Evolutionary conservation across 2,329 filamentous ascomycete species (phyloP), one percentile per base, ranked within the genome.

Genomic region (Mycosphaerella arachidis): DNA sequence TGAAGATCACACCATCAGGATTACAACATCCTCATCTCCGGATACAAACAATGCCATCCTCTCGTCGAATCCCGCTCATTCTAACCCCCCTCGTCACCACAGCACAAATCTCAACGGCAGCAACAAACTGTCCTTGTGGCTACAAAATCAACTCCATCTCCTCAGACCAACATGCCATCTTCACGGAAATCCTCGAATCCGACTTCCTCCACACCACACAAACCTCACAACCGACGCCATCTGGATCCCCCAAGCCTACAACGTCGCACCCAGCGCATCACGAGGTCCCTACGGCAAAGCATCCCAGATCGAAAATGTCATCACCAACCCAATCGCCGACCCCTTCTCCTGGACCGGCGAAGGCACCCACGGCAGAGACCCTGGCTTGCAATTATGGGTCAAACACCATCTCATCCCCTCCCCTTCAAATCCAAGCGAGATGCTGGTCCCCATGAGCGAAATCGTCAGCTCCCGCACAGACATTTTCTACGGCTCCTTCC

Each of bases 181-280:
- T 89, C 71, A 90, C 87, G 2, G 85, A 92, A 61, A 70, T 86
- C 10, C 74, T 90, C 55, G 89, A 92, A 70, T 87, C 87, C 20
- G 86, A 92, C 74, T 92, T 92, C 70, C 76, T 85, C 3, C 83
- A 84, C 61, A 70, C 84, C 40, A 66, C 40, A 66, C 75, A 9
- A 72, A 81, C 68, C 51, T 68, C 9, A 61, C 64, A 9, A 61
- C 50, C 43, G 55, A 65, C 45, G 29, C 58, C 35, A 81, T 86
- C 63, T 93, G 90, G 90, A 71, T 76, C 29, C 79, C 82, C 13
- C 89, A 92, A 71, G 78, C 80, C 30, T 92, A 89, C 76, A 86
- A 86, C 68, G 80, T 88, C 55, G 81, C 83, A 7, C 77, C 80
- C n/a, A 69, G 76, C n/a, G 75, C 74, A 27, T 82, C 85, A 2